A percentile compares a stretch with the other conserved stretches of the same genome.
Evolutionary conservation across 2,329 filamentous ascomycete genomes (phyloP).

Genomic region (Chaetoscypha palmicola): DNA sequence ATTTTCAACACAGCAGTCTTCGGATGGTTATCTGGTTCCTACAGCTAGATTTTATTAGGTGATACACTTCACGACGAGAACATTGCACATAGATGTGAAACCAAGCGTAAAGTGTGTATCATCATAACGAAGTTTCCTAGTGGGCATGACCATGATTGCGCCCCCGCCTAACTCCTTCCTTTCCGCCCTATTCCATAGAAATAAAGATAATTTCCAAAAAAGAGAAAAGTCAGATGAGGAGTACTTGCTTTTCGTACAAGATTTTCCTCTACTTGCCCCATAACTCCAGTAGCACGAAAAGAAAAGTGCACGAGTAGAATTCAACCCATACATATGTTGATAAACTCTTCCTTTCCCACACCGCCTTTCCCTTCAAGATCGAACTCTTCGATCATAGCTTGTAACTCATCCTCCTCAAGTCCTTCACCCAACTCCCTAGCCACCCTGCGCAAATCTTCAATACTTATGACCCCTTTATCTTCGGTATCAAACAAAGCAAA

Average conservation of each 20-base stretch:
- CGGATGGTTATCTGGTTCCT: too few species aligned
- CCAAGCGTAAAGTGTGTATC: too few species aligned
- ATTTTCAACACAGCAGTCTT: too few species aligned
- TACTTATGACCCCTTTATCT: slow-evolving; percentile 80
- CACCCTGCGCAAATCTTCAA: slow-evolving; percentile 81
- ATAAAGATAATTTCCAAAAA: background rate
- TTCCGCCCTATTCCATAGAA: background rate
- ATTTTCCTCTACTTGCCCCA: too few species aligned
- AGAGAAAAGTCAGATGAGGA: too few species aligned
- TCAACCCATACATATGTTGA: slow-evolving; percentile 32
- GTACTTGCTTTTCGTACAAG: too few species aligned
- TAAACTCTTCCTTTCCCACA: slow-evolving; percentile 61
- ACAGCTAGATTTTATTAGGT: background rate
- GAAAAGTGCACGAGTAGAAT: background rate
- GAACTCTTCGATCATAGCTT: slow-evolving; percentile 97
- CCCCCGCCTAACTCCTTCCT: background rate
- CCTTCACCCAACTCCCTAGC: slow-evolving; percentile 89
- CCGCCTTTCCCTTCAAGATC: slow-evolving; percentile 89
- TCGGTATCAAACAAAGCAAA: slow-evolving; percentile 92
- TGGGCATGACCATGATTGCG: background rate
- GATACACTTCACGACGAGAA: too few species aligned
- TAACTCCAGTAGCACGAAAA: background rate
- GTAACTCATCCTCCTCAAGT: slow-evolving; percentile 84
- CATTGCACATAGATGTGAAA: too few species aligned
- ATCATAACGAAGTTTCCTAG: too few species aligned